phyloP scores from a whole-genome alignment of 352 stramenopile genomes.

The Thalassiosira hispida region DNA sequence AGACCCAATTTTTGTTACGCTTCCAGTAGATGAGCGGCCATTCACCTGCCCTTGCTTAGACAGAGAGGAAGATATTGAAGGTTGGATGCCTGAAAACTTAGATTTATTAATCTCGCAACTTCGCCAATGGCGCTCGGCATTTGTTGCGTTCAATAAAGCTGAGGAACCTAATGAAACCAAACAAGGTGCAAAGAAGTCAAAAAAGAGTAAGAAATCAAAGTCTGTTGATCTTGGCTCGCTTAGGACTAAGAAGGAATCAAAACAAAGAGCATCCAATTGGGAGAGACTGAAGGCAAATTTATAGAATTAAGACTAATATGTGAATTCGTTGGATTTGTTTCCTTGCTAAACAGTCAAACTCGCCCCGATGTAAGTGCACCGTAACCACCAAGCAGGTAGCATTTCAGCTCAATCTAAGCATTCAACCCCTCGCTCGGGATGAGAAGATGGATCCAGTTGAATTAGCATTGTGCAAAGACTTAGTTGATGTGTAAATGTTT shows the following conservation, averaged over 20 bases:
- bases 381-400: too few relatives aligned
- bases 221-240: slow-evolving; percentile 22
- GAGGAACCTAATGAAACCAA: slow-evolving; percentile 1
- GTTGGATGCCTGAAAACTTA: slow-evolving; percentile 24
- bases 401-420: too few relatives aligned
- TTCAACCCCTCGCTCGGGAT: too few relatives aligned
- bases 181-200: slow-evolving; percentile 10
- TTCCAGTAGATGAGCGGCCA: slow-evolving; percentile 48
- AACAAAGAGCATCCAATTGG: too few relatives aligned
- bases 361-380: too few relatives aligned
- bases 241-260: slow-evolving; percentile 66
- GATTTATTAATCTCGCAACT: slow-evolving; percentile 24
- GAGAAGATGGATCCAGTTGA: too few relatives aligned
- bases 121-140: slow-evolving; percentile 46
- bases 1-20: slow-evolving; percentile 53
- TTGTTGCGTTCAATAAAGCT: slow-evolving; percentile 34
- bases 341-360: too few relatives aligned
- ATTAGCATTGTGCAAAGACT: too few relatives aligned
- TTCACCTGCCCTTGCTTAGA: slow-evolving; percentile 44
- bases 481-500: too few relatives aligned
- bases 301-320: too few relatives aligned
- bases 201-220: background rate
- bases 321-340: too few relatives aligned
- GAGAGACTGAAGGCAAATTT: too few relatives aligned
- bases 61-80: slow-evolving; percentile 4